phyloP scores from a whole-genome alignment of 2,329 filamentous ascomycete species.

The Cladosporium sp. region DNA sequence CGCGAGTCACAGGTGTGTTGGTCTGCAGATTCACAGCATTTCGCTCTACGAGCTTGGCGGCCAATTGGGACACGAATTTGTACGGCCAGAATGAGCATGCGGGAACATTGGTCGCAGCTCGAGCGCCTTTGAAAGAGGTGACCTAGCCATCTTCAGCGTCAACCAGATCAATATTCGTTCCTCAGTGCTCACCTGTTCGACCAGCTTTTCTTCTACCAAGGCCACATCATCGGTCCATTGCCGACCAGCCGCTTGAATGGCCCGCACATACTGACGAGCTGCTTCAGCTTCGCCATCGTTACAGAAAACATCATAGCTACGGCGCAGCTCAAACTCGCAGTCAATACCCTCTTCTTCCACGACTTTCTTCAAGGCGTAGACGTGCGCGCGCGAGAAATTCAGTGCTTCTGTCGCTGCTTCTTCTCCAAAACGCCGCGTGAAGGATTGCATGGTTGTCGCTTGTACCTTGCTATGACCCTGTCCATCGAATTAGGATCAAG shows the following conservation, averaged over 20 bases:
- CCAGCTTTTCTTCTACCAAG: neutral
- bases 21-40: neutral
- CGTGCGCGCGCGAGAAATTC: constrained; percentile 25
- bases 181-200: neutral
- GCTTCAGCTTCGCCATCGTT: constrained; percentile 25
- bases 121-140: neutral
- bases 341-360: constrained; percentile 44
- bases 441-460: neutral
- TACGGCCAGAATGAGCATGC: constrained; percentile 33
- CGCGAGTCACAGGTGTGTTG: neutral
- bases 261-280: constrained; percentile 16
- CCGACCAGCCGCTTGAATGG: neutral
- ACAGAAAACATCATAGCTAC: constrained; percentile 35
- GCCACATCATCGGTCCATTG: neutral
- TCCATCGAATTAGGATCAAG: neutral
- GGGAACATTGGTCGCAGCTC: constrained; percentile 18
- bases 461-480: constrained; percentile 1
- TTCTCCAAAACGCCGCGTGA: constrained; percentile 32
- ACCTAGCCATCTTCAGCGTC: neutral
- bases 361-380: constrained; percentile 38
- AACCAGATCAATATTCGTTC: neutral
- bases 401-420: neutral
- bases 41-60: constrained; percentile 26
- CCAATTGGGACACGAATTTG: constrained; percentile 31
- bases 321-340: constrained; percentile 45